phyloP scores from a whole-genome alignment of 2,329 filamentous ascomycete species.

The Hansfordia pulvinata region DNA sequence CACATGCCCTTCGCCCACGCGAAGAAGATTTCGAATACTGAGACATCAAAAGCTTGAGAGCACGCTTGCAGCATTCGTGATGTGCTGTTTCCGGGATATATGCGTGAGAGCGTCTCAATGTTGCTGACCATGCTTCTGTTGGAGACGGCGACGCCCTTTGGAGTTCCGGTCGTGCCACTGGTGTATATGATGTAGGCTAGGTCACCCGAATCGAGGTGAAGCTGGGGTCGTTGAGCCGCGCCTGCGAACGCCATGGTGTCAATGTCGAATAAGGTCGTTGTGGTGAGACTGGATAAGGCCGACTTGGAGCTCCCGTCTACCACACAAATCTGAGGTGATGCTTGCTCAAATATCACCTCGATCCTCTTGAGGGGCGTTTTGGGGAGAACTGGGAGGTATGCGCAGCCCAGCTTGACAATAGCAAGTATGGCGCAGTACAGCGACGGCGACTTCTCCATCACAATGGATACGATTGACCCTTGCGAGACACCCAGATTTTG shows the following conservation, averaged over 20 bases:
- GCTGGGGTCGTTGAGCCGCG: too few species aligned
- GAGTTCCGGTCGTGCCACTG: slow-evolving; percentile 67
- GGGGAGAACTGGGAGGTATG: slow-evolving; percentile 68
- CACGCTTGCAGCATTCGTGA: slow-evolving; percentile 68
- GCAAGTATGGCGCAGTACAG: slow-evolving; percentile 66
- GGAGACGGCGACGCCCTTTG: slow-evolving; percentile 69
- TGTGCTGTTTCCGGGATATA: slow-evolving; percentile 44
- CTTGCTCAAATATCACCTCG: slow-evolving; percentile 46
- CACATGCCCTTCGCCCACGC: slow-evolving; percentile 68
- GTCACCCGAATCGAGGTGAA: slow-evolving; percentile 27
- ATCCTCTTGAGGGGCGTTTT: slow-evolving; percentile 52
- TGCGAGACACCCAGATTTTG: slow-evolving; percentile 26
- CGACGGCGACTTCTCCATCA: slow-evolving; percentile 62
- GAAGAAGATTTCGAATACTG: slow-evolving; percentile 84
- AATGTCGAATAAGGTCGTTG: slow-evolving; percentile 22
- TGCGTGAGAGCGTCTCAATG: slow-evolving; percentile 46
- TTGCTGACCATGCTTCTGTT: slow-evolving; percentile 67
- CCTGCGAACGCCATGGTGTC: too few species aligned
- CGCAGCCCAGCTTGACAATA: slow-evolving; percentile 60
- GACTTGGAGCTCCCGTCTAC: too few species aligned
- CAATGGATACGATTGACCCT: slow-evolving; percentile 53
- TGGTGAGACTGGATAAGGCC: too few species aligned
- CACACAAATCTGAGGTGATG: slow-evolving; percentile 32
- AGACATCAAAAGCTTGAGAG: slow-evolving; percentile 77
- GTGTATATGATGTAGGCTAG: slow-evolving; percentile 73